Evolutionary conservation across 345 rosid species (phyloP), one percentile per base, ranked within the genome.

Genomic region (Noccaea bulbosa): DNA sequence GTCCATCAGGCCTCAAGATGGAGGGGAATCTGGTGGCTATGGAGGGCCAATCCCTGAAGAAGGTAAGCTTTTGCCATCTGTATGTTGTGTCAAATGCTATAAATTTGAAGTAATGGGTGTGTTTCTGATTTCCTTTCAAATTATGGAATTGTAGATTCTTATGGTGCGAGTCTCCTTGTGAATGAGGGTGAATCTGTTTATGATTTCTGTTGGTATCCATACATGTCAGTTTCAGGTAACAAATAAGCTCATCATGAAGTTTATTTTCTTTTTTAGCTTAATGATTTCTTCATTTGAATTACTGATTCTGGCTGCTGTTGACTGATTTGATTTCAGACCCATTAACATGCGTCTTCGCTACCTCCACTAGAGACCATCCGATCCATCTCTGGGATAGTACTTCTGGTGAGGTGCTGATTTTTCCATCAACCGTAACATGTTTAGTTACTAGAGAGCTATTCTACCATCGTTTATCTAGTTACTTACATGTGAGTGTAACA

Each of bases 371-470:
- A 51, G 99, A 94, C 85, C 99, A 91, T 81, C 99, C 99, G 1
- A 94, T 94, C 69, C 99, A 94, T 88, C 88, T 94, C 52, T 91
- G 95, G 98, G 99, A 94, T 81, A 93, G 96, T 63, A 69, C 87
- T 70, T 83, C 96, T 73, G 98, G 96, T 81, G 77, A 80, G 98
- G 99, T 94, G 81, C 59, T 80, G 65, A 55, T 73, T 59, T 65
- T 22, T 55, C 57, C 32, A 35, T 43, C 32, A 44, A 33, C 4
- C 24, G 17, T 40, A 11, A 16, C 24, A 50, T 40, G 11, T 58
- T 22, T 27, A 27, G 30, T 27, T 35, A 30, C 12, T 73, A 0
- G 44, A 22, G 51, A 68, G 22, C 62, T 68, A 44, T 44, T 24
- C 43, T 59, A 20, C 17, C 12, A 55, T 64, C 48, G 7, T 48